phyloP scores from a whole-genome alignment of 495 filamentous ascomycete genomes.

The Aspergillus biplanus region DNA sequence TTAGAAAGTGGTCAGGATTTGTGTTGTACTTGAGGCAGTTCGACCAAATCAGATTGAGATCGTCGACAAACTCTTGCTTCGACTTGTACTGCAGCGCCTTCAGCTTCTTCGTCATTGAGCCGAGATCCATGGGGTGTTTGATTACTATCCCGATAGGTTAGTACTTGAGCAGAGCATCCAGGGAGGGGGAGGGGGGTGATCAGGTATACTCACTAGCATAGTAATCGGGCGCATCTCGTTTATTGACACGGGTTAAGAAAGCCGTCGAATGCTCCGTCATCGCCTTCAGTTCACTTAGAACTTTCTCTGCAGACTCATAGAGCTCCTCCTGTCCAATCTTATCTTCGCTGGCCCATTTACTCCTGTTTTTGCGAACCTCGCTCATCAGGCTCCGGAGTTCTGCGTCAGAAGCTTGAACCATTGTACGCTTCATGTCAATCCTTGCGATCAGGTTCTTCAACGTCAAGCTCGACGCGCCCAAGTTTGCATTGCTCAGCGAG shows the following conservation, averaged over 20 bases:
- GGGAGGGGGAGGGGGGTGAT: background rate
- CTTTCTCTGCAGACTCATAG: slow-evolving; percentile 95
- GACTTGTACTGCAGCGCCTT: slow-evolving; percentile 86
- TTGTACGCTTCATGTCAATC: slow-evolving; percentile 87
- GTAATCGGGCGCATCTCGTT: slow-evolving; percentile 96
- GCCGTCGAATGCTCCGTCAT: slow-evolving; percentile 95
- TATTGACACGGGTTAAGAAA: slow-evolving; percentile 91
- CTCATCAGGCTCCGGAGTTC: slow-evolving; percentile 91
- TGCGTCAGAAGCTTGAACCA: slow-evolving; percentile 87
- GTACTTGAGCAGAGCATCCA: slow-evolving; percentile 13
- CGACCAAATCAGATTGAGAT: slow-evolving; percentile 92
- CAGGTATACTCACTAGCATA: slow-evolving; percentile 66
- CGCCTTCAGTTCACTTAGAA: slow-evolving; percentile 92
- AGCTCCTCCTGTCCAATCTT: slow-evolving; percentile 96
- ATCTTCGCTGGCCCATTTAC: slow-evolving; percentile 98
- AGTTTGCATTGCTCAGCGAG: slow-evolving; percentile 86
- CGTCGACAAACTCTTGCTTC: slow-evolving; percentile 91
- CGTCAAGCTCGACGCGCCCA: slow-evolving; percentile 95
- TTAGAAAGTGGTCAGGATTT: slow-evolving; percentile 80
- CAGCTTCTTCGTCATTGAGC: slow-evolving; percentile 97
- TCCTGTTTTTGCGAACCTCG: slow-evolving; percentile 94
- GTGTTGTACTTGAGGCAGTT: slow-evolving; percentile 97
- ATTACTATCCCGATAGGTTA: slow-evolving; percentile 65
- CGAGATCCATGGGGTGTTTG: slow-evolving; percentile 97
- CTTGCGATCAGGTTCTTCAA: slow-evolving; percentile 94